Percentiles rank a stretch among this genome's conserved stretches.
These are phyloP conservation scores for Capronia epimyces DNA, from an alignment of 2,329 filamentous ascomycete genomes.

Conservation along the genomic window DNA sequence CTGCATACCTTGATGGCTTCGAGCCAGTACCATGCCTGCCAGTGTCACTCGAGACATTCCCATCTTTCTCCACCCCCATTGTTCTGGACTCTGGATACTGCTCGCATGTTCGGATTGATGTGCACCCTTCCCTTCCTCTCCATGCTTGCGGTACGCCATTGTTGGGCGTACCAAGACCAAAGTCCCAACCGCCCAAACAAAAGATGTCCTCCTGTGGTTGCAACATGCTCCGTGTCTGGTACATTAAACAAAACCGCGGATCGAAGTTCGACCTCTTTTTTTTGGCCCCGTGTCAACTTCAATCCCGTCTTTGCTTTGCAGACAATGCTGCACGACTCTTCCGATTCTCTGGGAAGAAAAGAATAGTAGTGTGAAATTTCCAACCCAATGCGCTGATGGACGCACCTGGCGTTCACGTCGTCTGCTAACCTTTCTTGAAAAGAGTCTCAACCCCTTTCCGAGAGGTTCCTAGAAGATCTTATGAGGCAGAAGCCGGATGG, in stretches of 20 bases:
- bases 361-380: neutral
- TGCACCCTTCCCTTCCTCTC: neutral
- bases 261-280: neutral
- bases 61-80: neutral
- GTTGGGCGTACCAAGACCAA: neutral
- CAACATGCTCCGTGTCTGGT: neutral
- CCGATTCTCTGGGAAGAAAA: neutral
- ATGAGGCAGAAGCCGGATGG: neutral
- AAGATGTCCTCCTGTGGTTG: neutral
- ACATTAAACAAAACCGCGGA: neutral
- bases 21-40: too few species aligned
- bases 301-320: neutral
- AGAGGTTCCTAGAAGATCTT: too few species aligned
- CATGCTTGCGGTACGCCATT: neutral
- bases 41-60: neutral
- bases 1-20: too few species aligned
- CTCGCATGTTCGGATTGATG: neutral
- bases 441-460: neutral
- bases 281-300: neutral
- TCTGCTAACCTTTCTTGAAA: neutral
- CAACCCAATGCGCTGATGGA: neutral
- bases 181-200: neutral
- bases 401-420: neutral
- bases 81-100: neutral
- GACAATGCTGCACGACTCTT: neutral